These are phyloP conservation scores for Alternaria triticimaculans DNA, from an alignment of 2,329 filamentous ascomycete genomes.

Conservation along the genomic window DNA sequence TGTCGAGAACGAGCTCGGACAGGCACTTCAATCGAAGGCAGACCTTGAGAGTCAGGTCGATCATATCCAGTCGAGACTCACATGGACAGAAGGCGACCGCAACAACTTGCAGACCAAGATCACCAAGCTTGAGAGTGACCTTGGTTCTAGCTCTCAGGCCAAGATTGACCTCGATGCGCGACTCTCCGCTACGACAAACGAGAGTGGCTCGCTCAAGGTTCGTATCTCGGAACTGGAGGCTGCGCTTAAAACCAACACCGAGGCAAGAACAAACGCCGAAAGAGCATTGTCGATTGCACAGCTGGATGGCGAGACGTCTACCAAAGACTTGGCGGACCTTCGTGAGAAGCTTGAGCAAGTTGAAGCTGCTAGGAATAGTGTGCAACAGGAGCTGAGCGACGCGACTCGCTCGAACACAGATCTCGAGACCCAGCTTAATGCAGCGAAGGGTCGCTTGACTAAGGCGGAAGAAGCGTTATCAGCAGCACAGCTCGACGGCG, in stretches of 20 bases:
- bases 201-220: conserved; percentile 16
- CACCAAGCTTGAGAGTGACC: conserved; percentile 12
- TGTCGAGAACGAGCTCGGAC: conserved; percentile 16
- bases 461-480: conserved; percentile 18
- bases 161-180: conserved; percentile 12
- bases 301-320: conserved; percentile 15
- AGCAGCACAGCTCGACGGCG: conserved; percentile 10
- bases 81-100: conserved; percentile 8
- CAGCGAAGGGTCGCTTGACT: conserved; percentile 14
- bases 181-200: conserved; percentile 15
- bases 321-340: conserved; percentile 15
- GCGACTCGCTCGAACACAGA: conserved; percentile 1
- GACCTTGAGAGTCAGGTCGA: conserved; percentile 18
- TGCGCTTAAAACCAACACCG: conserved; percentile 3
- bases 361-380: conserved; percentile 10
- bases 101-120: conserved; percentile 10
- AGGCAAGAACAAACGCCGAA: conserved; percentile 15
- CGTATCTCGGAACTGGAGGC: conserved; percentile 23
- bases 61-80: conserved; percentile 6
- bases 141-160: conserved; percentile 4
- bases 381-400: conserved; percentile 14
- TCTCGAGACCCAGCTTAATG: conserved; percentile 15
- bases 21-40: conserved; percentile 10
- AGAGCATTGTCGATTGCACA: conserved; percentile 11
- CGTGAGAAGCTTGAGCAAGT: conserved; percentile 10